These are phyloP conservation scores for Diddensiella caesifluorescens DNA, from an alignment of 805 yeast genomes.

Conservation along the genomic window DNA sequence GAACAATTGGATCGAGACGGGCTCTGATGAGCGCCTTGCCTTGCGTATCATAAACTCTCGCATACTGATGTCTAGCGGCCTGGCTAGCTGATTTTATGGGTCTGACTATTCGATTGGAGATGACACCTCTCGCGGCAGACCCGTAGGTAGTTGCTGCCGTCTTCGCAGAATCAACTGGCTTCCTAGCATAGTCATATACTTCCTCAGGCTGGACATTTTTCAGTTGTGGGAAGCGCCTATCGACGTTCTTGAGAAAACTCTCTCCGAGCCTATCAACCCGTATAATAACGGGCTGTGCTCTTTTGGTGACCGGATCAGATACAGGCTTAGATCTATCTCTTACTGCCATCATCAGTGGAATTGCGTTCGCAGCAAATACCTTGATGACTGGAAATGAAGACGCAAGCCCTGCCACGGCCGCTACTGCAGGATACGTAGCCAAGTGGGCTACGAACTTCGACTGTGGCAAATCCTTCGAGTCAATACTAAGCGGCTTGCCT, in stretches of 20 bases:
- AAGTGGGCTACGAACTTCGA: conserved; percentile 44
- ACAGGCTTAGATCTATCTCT: conserved; percentile 29
- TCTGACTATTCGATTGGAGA: conserved; percentile 45
- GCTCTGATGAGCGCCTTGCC: conserved; percentile 61
- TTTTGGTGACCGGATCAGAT: conserved; percentile 33
- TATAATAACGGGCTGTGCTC: conserved; percentile 41
- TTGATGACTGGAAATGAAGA: conserved; percentile 56
- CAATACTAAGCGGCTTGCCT: not conserved
- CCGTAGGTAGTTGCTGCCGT: conserved; percentile 27
- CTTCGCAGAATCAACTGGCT: conserved; percentile 35
- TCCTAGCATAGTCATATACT: conserved; percentile 37
- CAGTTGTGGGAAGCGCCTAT: conserved; percentile 52
- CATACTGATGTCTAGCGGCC: conserved; percentile 47
- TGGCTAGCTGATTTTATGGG: conserved; percentile 38
- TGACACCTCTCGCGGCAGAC: conserved; percentile 25
- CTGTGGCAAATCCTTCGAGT: conserved; percentile 18
- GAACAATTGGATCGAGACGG: conserved; percentile 56
- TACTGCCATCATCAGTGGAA: conserved; percentile 48
- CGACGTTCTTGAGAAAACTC: conserved; percentile 50
- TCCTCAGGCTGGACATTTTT: conserved; percentile 54
- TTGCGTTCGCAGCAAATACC: conserved; percentile 54
- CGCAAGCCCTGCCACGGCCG: conserved; percentile 52
- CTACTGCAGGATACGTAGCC: conserved; percentile 49
- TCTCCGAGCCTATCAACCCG: conserved; percentile 53
- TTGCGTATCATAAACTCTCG: conserved; percentile 48